These are phyloP conservation scores for Ustilago esculenta DNA, from an alignment of 1,284 basidiomycete species.

Conservation along the genomic window DNA sequence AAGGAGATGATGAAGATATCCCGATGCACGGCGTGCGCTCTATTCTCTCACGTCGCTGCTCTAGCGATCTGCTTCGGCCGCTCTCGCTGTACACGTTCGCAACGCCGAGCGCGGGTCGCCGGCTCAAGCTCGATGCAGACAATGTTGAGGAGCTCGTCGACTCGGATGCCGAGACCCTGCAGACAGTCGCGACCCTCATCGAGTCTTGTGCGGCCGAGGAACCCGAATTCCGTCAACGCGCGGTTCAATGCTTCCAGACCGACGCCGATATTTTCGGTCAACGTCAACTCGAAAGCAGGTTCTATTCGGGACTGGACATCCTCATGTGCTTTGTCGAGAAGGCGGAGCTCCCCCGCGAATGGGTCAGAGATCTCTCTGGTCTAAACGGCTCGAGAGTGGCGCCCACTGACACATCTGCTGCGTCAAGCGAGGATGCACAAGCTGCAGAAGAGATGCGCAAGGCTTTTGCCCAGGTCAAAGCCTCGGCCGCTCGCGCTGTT, in stretches of 20 bases:
- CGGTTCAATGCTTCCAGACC: constrained; percentile 6
- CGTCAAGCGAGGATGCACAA: constrained; percentile 24
- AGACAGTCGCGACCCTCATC: constrained; percentile 37
- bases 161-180: constrained; percentile 48
- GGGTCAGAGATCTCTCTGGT: constrained; percentile 21
- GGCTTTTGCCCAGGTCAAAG: constrained; percentile 81
- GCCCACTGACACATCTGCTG: not conserved
- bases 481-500: constrained; percentile 80
- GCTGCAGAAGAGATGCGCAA: constrained; percentile 72
- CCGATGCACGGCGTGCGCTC: constrained; percentile 13
- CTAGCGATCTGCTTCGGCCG: constrained; percentile 21
- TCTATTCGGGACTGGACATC: constrained; percentile 23
- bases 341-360: constrained; percentile 33
- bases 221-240: constrained; percentile 18
- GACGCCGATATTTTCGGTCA: not conserved
- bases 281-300: constrained; percentile 2
- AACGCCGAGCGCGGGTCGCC: not conserved
- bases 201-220: constrained; percentile 44
- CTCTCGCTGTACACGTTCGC: constrained; percentile 17
- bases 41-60: constrained; percentile 33
- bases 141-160: constrained; percentile 46
- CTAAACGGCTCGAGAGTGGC: not conserved
- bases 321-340: constrained; percentile 54
- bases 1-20: constrained; percentile 28
- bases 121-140: constrained; percentile 28